Base-by-base conservation (phyloP, 2,329 filamentous ascomycete species). In the Fusarium sp. region DNA sequence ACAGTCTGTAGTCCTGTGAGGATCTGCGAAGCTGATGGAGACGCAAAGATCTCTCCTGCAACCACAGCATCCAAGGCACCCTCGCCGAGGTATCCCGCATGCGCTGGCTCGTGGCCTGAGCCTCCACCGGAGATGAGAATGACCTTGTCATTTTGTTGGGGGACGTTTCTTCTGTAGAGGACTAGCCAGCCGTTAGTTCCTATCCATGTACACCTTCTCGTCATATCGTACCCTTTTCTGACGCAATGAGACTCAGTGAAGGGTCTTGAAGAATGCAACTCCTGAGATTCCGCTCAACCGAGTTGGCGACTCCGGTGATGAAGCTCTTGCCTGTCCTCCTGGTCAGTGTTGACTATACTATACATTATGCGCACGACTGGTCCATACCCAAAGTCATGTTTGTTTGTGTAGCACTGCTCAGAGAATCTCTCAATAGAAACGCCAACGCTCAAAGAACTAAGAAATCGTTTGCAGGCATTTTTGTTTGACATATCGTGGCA, bases 1-100 rank as follows among this genome's bases (percentile, higher is more conserved):
- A 70, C 49, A n/a, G 57, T 53, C 52, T 58, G 65, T 9, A 70
- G n/a, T 8, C 65, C 67, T 7, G 58, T 43, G 6, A 67, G 34
- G 11, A 70, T 68, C 41, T 70, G 68, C 6, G 68, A 68, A 5
- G 68, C 60, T 9, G 68, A 67, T 1, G 68, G 68, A 11, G 68
- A 70, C 3, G 68, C 67, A 61, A 70, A 70, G 35, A 70, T 70
- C 39, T 70, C 63, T 38, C 68, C 68, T 1, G 68, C 67, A 4
- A 70, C 48, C 6, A 70, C 65, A 3, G 55, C 56, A 34, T 70
- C 68, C 0, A 70, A 46, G 10, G 67, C 67, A 1, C 68, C 68
- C 8, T 68, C 60, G 10, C 68, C 68, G 2, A 70, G 35, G 54
- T 70, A 70, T 50, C 67, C 68, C 7, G 68, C 67, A 7, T 70